Evolutionary conservation across 192 early-diverging fungal species (phyloP).

Genomic region (Mortierella alpina): DNA sequence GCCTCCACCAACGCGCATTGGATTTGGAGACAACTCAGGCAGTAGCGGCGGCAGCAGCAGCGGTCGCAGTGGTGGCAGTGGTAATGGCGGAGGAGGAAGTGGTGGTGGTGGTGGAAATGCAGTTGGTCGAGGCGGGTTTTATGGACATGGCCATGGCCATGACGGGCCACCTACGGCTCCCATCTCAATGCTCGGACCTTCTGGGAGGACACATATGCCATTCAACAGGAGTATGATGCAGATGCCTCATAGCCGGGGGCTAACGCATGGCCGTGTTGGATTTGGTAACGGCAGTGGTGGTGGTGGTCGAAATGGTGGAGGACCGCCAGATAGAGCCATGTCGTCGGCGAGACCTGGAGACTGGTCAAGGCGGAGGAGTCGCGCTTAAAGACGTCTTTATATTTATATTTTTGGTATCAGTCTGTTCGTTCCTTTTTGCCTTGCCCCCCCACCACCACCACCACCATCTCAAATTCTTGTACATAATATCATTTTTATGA

Average conservation of each 20-base stretch:
- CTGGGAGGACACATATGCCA: constrained; percentile 4
- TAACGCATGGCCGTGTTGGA: constrained; percentile 12
- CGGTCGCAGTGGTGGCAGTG: constrained; percentile 3
- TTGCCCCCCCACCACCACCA: background rate
- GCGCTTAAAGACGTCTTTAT: constrained; percentile 7
- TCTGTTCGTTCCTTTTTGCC: background rate
- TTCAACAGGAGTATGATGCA: constrained; percentile 43
- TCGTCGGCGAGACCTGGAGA: constrained; percentile 27
- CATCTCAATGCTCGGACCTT: constrained; percentile 9
- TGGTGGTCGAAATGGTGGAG: constrained; percentile 9
- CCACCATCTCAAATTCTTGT: too few species aligned
- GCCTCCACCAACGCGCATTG: constrained; percentile 26
- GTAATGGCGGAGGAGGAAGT: background rate
- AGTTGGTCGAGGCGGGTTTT: constrained; percentile 17
- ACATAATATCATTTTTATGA: too few species aligned
- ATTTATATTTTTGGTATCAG: background rate
- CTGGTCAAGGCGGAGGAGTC: constrained; percentile 32
- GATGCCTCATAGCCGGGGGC: constrained; percentile 32
- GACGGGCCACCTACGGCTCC: background rate
- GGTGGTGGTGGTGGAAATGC: constrained; percentile 1
- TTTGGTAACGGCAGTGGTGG: constrained; percentile 15
- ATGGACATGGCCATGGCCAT: constrained; percentile 26
- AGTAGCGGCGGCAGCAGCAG: background rate
- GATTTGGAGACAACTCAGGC: constrained; percentile 14
- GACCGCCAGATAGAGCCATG: constrained; percentile 17